Evolutionary conservation across 768 basidiomycete genomes (phyloP), one percentile per base, ranked within the genome.

Genomic region (Baorangia bicolor): DNA sequence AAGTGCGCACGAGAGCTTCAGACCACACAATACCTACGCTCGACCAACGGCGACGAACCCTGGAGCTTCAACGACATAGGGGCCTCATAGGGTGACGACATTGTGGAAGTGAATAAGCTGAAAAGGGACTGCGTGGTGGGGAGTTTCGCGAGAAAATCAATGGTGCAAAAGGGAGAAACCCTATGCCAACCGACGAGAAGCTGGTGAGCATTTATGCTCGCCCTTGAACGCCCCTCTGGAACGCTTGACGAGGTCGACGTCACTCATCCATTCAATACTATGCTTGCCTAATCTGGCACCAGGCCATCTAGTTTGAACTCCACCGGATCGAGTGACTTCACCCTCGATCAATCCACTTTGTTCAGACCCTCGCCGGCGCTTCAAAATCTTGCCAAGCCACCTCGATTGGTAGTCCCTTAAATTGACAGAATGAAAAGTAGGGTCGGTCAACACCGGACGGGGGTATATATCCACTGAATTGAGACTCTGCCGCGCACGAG

Each of bases 31-130:
- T 23, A 2, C n/a, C 3, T 7, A 4, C 11, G 13, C 12, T 25
- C 7, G 5, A 5, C 5, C 5, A 11, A 42, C 5, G 18, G 11
- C 11, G 3, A 61, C 72, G 23, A 30, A 77, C 76, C 72, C 2
- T 55, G 9, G 10, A 77, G 64, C 14, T 61, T 63, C 54, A 74
- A 60, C 5, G 51, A 40, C 7, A 51, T 35, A 30, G 68, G 58
- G 2, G 61, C 66, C 21, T 30, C 0, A 12, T 18, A 3, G 0
- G 9, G 0, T 1, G 53, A 5, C 1, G 59, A 48, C 67, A 68
- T 68, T 1, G 5, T 56, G 10, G 34, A 16, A 0, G 14, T 23
- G n/a, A 56, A 63, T 10, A 58, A 18, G 0, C 21, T 31, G 14
- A 51, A 28, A 9, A 65, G 27, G 8, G 57, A 55, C 6, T 60